phyloP scores from a whole-genome alignment of 371 early-diverging fungal genomes.

The Lichtheimia corymbifera region DNA sequence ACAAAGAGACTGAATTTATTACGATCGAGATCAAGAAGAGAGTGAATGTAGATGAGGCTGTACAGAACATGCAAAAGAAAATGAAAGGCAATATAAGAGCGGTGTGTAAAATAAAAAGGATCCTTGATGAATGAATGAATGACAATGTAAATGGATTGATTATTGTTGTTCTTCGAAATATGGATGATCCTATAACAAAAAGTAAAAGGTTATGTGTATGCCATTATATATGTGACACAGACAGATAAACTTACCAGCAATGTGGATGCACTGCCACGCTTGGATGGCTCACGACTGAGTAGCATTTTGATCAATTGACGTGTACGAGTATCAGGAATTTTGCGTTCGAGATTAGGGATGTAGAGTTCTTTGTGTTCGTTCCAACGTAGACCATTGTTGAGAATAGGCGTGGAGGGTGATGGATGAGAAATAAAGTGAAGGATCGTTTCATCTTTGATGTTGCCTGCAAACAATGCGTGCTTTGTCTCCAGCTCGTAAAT shows the following conservation, averaged over 20 bases:
- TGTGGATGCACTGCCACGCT: constrained; percentile 38
- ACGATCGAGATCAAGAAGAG: not conserved
- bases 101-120: not conserved
- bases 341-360: constrained; percentile 43
- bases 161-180: constrained; percentile 7
- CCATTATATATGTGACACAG: not conserved
- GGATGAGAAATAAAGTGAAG: constrained; percentile 53
- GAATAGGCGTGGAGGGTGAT: constrained; percentile 46
- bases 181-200: constrained; percentile 1
- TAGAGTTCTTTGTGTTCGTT: constrained; percentile 47
- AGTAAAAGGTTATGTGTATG: not conserved
- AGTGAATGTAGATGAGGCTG: not conserved
- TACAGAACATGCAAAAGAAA: not conserved
- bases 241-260: constrained; percentile 32
- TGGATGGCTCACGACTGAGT: constrained; percentile 40
- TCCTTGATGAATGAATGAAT: no score
- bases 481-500: constrained; percentile 50
- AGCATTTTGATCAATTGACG: constrained; percentile 36
- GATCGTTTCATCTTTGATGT: constrained; percentile 51
- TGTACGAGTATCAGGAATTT: constrained; percentile 34
- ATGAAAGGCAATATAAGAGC: not conserved
- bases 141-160: not conserved
- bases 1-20: constrained; percentile 1
- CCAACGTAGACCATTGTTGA: constrained; percentile 52
- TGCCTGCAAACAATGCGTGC: constrained; percentile 39